phyloP scores from a whole-genome alignment of 768 basidiomycete genomes.

The Suillus bovinus region DNA sequence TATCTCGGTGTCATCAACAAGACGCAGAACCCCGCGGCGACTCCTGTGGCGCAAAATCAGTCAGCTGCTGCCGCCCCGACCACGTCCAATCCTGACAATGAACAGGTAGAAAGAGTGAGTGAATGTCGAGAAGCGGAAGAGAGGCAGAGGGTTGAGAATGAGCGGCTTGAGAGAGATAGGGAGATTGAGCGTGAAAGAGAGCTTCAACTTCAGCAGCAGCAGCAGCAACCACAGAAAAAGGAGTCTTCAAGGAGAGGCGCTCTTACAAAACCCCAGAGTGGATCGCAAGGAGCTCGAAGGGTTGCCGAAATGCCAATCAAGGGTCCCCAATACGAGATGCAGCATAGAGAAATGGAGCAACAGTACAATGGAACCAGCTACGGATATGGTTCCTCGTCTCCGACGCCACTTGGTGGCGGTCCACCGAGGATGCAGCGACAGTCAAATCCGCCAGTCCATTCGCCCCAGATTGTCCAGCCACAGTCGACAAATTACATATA shows the following conservation, averaged over 20 bases:
- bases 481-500: constrained; percentile 29
- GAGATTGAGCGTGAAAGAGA: constrained; percentile 26
- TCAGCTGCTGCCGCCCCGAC: constrained; percentile 21
- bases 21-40: constrained; percentile 53
- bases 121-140: constrained; percentile 43
- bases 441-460: constrained; percentile 27
- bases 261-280: constrained; percentile 65
- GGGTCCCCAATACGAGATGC: constrained; percentile 92
- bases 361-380: constrained; percentile 58
- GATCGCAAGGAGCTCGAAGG: constrained; percentile 50
- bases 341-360: constrained; percentile 90
- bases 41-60: constrained; percentile 34
- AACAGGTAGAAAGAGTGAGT: constrained; percentile 32
- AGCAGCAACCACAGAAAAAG: constrained; percentile 41
- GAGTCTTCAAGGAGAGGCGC: constrained; percentile 46
- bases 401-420: constrained; percentile 23
- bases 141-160: constrained; percentile 41
- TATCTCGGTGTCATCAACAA: constrained; percentile 98
- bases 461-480: constrained; percentile 29
- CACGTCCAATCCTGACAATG: constrained; percentile 35
- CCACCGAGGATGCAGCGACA: constrained; percentile 26
- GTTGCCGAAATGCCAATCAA: constrained; percentile 86
- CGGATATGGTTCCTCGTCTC: constrained; percentile 26
- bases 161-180: constrained; percentile 51
- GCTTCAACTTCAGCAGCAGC: constrained; percentile 33